Conservation (phyloP, 2,329 filamentous ascomycete genomes). For the Cladophialophora carrionii region DNA sequence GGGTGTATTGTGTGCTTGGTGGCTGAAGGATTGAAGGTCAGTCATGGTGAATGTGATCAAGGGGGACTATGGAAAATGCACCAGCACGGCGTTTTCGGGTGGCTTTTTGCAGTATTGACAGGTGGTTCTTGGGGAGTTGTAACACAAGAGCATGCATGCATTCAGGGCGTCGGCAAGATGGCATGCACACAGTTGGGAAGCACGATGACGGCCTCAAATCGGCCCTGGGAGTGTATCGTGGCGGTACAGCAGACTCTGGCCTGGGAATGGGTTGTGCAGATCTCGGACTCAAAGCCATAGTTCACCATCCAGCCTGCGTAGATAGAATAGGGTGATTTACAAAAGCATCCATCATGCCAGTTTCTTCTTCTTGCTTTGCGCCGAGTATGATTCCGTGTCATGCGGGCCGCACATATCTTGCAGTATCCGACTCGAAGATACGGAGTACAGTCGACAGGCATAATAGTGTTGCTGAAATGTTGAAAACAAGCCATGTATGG, state of each 20-base stretch:
- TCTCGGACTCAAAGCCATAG: constrained; percentile 17
- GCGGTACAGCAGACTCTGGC: neutral
- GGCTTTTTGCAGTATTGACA: neutral
- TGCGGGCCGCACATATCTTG: neutral
- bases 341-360: neutral
- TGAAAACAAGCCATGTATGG: neutral
- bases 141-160: neutral
- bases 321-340: constrained; percentile 22
- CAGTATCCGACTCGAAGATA: neutral
- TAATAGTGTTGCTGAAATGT: neutral
- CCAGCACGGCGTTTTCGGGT: constrained; percentile 5
- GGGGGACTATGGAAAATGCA: constrained; percentile 7
- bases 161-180: neutral
- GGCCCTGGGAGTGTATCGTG: neutral
- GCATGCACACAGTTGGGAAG: neutral
- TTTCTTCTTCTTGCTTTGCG: neutral
- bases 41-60: neutral
- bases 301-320: constrained; percentile 10
- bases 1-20: neutral
- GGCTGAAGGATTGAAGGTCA: neutral
- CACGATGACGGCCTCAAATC: neutral
- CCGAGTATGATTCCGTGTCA: neutral
- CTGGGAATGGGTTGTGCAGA: constrained; percentile 30
- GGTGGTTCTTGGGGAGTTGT: neutral
- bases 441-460: neutral